Conservation (phyloP, 371 early-diverging fungal species). For the Mycotypha africana region DNA sequence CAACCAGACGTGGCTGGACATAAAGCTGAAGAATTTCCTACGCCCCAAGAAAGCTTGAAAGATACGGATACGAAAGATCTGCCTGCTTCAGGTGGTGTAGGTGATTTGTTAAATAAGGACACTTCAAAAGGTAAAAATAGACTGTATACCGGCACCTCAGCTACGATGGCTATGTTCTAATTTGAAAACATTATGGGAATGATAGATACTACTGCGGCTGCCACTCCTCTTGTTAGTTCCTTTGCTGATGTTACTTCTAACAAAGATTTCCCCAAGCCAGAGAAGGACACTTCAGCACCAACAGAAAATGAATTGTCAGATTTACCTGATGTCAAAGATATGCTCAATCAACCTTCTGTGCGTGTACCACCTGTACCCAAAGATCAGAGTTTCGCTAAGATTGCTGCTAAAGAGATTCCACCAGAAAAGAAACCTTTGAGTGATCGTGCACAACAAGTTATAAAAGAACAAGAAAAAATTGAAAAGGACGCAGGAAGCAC, state of each 20-base stretch:
- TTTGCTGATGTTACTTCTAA: constrained; percentile 37
- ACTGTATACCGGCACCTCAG: too few relatives aligned
- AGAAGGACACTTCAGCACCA: constrained; percentile 2
- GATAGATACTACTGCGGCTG: not conserved
- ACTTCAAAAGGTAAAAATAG: constrained; percentile 1
- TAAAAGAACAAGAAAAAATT: constrained; percentile 10
- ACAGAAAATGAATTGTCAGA: constrained; percentile 13
- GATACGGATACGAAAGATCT: not conserved
- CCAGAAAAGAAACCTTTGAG: constrained; percentile 17
- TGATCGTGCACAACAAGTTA: constrained; percentile 11
- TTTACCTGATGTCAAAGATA: constrained; percentile 40
- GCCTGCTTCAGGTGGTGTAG: constrained; percentile 24
- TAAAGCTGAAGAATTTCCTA: constrained; percentile 27
- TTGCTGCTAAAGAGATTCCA: constrained; percentile 31
- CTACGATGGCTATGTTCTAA: too few relatives aligned
- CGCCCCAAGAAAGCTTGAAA: constrained; percentile 19
- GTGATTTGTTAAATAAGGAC: constrained; percentile 17
- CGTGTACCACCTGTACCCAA: constrained; percentile 31
- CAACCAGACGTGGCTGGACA: not conserved
- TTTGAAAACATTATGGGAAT: too few relatives aligned
- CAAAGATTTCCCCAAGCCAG: constrained; percentile 27
- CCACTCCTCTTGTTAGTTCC: constrained; percentile 25
- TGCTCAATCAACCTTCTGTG: constrained; percentile 30
- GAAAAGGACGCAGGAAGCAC: constrained; percentile 9
- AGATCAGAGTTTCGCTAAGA: constrained; percentile 33